Evolutionary conservation across 2,329 filamentous ascomycete species (phyloP).

Genomic region (Diaporthe destruens): DNA sequence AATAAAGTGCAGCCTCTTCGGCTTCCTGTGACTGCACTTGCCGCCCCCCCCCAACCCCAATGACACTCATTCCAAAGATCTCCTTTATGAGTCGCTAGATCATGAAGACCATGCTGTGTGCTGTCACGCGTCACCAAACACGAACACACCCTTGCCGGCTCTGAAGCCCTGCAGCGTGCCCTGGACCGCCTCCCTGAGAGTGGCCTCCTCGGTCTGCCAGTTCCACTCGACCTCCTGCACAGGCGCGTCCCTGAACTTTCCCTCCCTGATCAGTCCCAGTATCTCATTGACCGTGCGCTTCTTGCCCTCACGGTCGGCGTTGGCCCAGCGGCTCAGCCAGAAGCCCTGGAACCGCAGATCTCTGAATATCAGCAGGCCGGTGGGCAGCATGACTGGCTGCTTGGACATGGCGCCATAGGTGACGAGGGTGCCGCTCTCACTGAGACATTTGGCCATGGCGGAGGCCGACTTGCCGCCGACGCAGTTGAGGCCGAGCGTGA

Average conservation of each 20-base stretch:
- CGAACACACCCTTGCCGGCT: constrained; percentile 89
- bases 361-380: constrained; percentile 92
- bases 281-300: constrained; percentile 87
- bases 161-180: constrained; percentile 87
- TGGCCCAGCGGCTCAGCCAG: constrained; percentile 93
- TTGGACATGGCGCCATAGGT: constrained; percentile 97
- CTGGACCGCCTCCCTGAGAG: constrained; percentile 80
- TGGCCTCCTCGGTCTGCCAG: constrained; percentile 80
- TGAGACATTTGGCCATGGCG: constrained; percentile 80
- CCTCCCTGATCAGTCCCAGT: constrained; percentile 77
- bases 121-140: constrained; percentile 74
- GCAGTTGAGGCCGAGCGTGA: constrained; percentile 89
- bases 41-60: neutral
- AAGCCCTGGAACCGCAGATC: constrained; percentile 91
- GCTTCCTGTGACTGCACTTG: neutral
- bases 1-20: neutral
- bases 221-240: constrained; percentile 87
- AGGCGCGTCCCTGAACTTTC: constrained; percentile 86
- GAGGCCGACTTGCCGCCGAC: constrained; percentile 90
- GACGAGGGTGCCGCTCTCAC: constrained; percentile 79
- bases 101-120: neutral
- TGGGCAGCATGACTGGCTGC: constrained; percentile 84
- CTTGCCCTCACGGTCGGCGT: constrained; percentile 79
- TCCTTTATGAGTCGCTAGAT: neutral
- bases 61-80: neutral